Evolutionary conservation across 225 moss, liverwort and hornwort species (phyloP), one percentile per base, ranked within the genome.

Genomic region (Straminergon stramineum): DNA sequence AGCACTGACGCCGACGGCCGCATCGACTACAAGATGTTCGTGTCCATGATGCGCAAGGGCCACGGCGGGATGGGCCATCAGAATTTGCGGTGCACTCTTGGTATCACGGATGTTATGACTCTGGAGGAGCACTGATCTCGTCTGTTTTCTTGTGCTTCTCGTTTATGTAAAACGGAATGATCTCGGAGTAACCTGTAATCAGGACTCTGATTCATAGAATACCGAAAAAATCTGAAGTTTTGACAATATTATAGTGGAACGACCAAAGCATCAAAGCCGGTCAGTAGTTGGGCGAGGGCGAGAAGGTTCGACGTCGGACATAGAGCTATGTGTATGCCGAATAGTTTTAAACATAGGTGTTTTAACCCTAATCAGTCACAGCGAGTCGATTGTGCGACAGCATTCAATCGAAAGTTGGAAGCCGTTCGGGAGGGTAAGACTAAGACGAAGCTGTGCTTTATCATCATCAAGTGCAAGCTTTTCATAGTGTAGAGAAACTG

Each of bases 21-120:
- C 90, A 97, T 97, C 78, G 96, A 95, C 89, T 97, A 96, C 82
- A 96, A 95, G 73, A 95, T 96, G 90, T 97, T 97, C 63, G 96
- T 91, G 65, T 93, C 96, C n/a, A 93, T 95, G 93, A 94, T 97
- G 97, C 97, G 96, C 73, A 97, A 95, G 82, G 96, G 96, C 65
- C 96, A 92, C 43, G 92, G 92, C 65, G 92, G 92, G 69, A 55
- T 92, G 75, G 92, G 92, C 51, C 92, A 92, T 82, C 92, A 92
- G 87, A 92, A 87, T 43, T 68, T 92, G 87, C 91, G 91, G 62
- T 91, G 91, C 81, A 92, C 91, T 31, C 91, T 92, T 51, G 92
- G 92, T 62, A 92, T 92, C 69, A 91, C 91, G 57, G 91, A 93
- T 60, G 60, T 92, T 67, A 27, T 93, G 90, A 75, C 86, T 66